Evolutionary conservation across 805 yeast species (phyloP).

Genomic region (Teunomyces pallodes): DNA sequence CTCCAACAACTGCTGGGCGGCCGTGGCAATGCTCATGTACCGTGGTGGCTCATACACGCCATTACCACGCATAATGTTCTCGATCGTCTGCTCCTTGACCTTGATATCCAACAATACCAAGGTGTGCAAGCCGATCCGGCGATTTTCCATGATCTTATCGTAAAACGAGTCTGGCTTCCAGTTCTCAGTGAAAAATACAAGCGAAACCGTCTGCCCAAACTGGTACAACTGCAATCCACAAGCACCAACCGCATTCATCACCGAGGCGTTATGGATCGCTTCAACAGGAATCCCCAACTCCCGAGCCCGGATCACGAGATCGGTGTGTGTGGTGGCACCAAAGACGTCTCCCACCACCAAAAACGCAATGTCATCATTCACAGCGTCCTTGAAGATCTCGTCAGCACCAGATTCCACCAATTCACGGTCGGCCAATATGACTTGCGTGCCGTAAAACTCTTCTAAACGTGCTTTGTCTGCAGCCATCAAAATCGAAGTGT

Average conservation of each 20-base stretch:
- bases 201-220: constrained; percentile 95
- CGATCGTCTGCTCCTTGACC: constrained; percentile 94
- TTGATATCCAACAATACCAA: constrained; percentile 85
- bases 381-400: constrained; percentile 71
- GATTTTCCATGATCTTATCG: constrained; percentile 81
- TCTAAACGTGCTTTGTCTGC: constrained; percentile 76
- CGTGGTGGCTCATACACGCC: constrained; percentile 94
- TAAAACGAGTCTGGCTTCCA: constrained; percentile 98
- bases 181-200: constrained; percentile 89
- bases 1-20: constrained; percentile 84
- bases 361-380: constrained; percentile 83
- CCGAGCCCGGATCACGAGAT: constrained; percentile 86
- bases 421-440: constrained; percentile 90
- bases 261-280: constrained; percentile 90
- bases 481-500: constrained; percentile 93
- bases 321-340: constrained; percentile 98
- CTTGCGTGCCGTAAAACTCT: constrained; percentile 78
- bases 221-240: constrained; percentile 94
- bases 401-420: constrained; percentile 90
- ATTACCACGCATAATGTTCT: constrained; percentile 90
- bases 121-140: constrained; percentile 89
- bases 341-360: constrained; percentile 96
- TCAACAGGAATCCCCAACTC: constrained; percentile 77
- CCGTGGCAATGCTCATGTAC: constrained; percentile 89
- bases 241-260: constrained; percentile 98